Percentiles rank a stretch among this genome's conserved stretches.
Evolutionary conservation across 257 asterid species (phyloP).

Genomic region (Nicotiana otophora): DNA sequence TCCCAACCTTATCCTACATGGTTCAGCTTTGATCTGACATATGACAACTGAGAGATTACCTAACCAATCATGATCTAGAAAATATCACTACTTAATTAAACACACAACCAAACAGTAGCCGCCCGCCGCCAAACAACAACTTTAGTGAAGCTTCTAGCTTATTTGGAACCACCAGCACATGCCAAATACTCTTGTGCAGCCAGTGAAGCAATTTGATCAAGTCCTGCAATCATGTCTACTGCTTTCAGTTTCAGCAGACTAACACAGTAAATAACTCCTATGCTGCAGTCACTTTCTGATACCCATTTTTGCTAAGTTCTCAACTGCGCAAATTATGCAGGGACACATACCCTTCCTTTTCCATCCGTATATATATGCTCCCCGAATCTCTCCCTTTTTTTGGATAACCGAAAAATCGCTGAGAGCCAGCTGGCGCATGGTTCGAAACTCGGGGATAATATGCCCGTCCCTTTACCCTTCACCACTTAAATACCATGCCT

Average conservation of each 20-base stretch:
- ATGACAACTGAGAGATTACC: neutral
- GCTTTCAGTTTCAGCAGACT: neutral
- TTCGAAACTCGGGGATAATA: neutral
- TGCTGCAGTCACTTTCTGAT: neutral
- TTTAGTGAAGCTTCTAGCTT: neutral
- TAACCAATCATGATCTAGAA: neutral
- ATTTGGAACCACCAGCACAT: neutral
- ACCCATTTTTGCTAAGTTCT: neutral
- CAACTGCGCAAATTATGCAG: neutral
- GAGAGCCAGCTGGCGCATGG: neutral
- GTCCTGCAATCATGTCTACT: neutral
- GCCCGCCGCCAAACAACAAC: neutral
- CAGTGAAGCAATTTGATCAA: neutral
- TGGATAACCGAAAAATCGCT: neutral
- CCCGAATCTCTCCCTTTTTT: neutral
- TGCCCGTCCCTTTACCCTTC: neutral
- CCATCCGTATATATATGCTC: neutral
- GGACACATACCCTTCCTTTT: neutral
- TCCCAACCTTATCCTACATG: neutral
- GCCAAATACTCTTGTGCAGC: neutral
- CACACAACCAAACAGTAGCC: neutral
- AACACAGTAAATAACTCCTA: neutral
- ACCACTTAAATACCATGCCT: neutral
- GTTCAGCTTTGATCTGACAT: neutral
- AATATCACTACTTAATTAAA: neutral